Evolutionary conservation across 1,284 basidiomycete species (phyloP), one percentile per base, ranked within the genome.

Genomic region (Puccinia triticina): DNA sequence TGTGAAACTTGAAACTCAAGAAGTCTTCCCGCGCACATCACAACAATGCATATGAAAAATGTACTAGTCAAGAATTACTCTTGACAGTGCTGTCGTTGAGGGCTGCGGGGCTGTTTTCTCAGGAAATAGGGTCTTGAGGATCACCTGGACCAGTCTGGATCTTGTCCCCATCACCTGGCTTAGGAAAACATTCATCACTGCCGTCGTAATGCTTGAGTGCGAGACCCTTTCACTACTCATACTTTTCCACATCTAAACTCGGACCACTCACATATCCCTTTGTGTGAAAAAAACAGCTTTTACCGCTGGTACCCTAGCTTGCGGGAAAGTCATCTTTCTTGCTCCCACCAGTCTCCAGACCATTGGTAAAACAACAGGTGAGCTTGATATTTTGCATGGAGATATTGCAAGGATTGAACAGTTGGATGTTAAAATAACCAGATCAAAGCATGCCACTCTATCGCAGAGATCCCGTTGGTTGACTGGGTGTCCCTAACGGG

Each of bases 171-270:
- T n/a, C 97, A 0, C 99, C 97, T 0, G 97, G 97, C 83, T 89
- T 99, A 8, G 97, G 29, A 99, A 99, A 89, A 99, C 97, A 0
- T 98, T 99, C 86, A 93, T 99, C 83, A 97, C 97, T 0, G 96
- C 96, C 0, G 94, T 95, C 0, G 91, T 99, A 29, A 98, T 99
- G 94, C 86, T 87, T 82, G 87, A 87, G 84, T 86, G 77, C 59
- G 77, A 43, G 40, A 34, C n/a, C 50, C 1, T 77, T 26, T 11
- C n/a, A 26, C 67, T 48, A 50, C 59, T 61, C 14, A 18, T 34
- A 40, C 37, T 29, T 85, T 91, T 87, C 57, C 64, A 18, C 7
- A 12, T 18, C 43, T 53, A 18, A 73, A 12, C 26, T 21, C 10
- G 46, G n/a, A n/a, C n/a, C n/a, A n/a, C n/a, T n/a, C n/a, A n/a